A percentile compares a stretch with the other conserved stretches of the same genome.
Evolutionary conservation across 306 rosid species (phyloP).

Genomic region (Sindora glabra): DNA sequence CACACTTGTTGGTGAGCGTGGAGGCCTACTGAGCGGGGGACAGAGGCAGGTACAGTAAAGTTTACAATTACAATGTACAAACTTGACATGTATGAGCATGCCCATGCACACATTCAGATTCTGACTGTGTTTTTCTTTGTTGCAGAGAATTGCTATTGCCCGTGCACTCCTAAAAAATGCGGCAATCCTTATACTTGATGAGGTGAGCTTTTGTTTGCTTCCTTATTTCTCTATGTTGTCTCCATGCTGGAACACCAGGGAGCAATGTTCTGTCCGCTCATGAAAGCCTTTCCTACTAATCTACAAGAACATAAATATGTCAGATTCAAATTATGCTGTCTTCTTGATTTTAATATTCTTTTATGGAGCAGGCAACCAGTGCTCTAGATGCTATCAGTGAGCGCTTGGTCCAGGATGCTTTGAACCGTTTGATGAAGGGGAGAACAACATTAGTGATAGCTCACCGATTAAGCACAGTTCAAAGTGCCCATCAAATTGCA

Average conservation of each 20-base stretch:
- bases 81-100: background rate
- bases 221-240: background rate
- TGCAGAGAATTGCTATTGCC: slow-evolving; percentile 90
- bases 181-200: slow-evolving; percentile 85
- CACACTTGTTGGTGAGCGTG: slow-evolving; percentile 94
- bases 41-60: slow-evolving; percentile 74
- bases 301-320: background rate
- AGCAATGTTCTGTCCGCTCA: too few species aligned
- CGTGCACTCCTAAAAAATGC: slow-evolving; percentile 86
- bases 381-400: slow-evolving; percentile 86
- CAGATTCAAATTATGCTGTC: background rate
- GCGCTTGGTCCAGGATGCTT: slow-evolving; percentile 82
- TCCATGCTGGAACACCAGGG: slow-evolving; percentile 11
- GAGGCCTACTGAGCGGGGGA: slow-evolving; percentile 90
- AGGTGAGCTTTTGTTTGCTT: slow-evolving; percentile 34
- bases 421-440: slow-evolving; percentile 70
- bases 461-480: slow-evolving; percentile 87
- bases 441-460: slow-evolving; percentile 92
- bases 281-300: background rate
- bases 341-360: slow-evolving; percentile 8
- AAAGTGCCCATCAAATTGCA: slow-evolving; percentile 86
- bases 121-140: slow-evolving; percentile 21
- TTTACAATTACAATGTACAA: background rate
- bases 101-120: background rate
- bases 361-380: slow-evolving; percentile 71